phyloP scores from a whole-genome alignment of 2,329 filamentous ascomycete genomes.

The Trichoderma sp. region DNA sequence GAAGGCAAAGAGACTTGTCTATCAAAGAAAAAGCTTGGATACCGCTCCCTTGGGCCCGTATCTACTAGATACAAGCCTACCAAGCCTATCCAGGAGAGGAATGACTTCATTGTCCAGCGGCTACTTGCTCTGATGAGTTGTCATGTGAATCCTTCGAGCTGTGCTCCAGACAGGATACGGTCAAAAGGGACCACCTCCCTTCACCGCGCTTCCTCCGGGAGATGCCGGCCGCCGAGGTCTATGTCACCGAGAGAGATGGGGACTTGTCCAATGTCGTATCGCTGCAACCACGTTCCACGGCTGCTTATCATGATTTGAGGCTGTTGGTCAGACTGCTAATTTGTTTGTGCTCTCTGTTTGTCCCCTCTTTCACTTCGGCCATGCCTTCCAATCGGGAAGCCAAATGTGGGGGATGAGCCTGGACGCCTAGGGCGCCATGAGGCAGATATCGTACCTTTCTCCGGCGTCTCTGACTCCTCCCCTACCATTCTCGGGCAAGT shows the following conservation, averaged over 20 bases:
- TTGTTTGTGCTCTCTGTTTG: neutral
- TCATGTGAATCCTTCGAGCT: neutral
- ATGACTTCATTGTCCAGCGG: neutral
- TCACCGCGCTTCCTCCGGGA: slow-evolving; percentile 1
- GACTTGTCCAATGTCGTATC: neutral
- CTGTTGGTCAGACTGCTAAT: slow-evolving; percentile 9
- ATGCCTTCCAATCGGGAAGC: neutral
- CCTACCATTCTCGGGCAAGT: slow-evolving; percentile 1
- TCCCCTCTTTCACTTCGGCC: neutral
- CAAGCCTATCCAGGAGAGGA: neutral
- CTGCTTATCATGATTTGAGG: neutral
- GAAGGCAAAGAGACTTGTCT: slow-evolving; percentile 9
- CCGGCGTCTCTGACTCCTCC: neutral
- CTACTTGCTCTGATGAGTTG: neutral
- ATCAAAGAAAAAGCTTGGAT: neutral
- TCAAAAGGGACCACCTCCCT: neutral
- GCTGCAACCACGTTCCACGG: neutral
- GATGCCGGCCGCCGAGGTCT: neutral
- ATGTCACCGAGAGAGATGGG: slow-evolving; percentile 8
- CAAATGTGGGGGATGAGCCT: slow-evolving; percentile 14
- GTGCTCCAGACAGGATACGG: neutral
- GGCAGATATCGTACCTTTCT: neutral
- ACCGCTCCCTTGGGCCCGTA: neutral
- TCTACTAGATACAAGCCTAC: neutral
- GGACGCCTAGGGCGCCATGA: slow-evolving; percentile 18